Conservation (phyloP, 1,284 basidiomycete species). For the Trametes hirsuta region DNA sequence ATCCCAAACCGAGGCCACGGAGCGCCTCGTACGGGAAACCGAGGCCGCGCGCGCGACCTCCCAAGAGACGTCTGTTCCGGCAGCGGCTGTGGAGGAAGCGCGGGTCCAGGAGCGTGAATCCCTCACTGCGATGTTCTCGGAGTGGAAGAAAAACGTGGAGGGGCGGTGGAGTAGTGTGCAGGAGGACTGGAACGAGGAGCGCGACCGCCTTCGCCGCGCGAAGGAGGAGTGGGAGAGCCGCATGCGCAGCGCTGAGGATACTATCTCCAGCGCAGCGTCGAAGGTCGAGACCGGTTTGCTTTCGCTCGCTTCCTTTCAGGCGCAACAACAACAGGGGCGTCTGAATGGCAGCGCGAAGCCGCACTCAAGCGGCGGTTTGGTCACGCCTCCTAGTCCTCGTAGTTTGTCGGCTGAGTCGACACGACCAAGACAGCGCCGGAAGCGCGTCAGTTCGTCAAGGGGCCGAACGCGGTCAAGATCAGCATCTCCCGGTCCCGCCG, state of each 20-base stretch:
- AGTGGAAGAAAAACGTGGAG: constrained; percentile 77
- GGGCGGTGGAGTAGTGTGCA: constrained; percentile 78
- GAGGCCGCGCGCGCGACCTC: constrained; percentile 41
- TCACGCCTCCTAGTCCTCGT: constrained; percentile 74
- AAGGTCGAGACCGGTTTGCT: constrained; percentile 53
- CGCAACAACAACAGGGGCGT: constrained; percentile 39
- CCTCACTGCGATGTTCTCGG: constrained; percentile 55
- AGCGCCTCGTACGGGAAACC: constrained; percentile 46
- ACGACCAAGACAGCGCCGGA: constrained; percentile 35
- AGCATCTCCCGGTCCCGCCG: constrained; percentile 33
- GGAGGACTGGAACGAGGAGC: constrained; percentile 83
- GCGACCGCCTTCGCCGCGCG: constrained; percentile 74
- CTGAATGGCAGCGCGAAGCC: constrained; percentile 50
- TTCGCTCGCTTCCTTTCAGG: constrained; percentile 39
- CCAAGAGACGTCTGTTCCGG: constrained; percentile 16
- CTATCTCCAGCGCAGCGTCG: constrained; percentile 39
- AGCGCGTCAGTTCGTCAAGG: constrained; percentile 35
- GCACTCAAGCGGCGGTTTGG: constrained; percentile 50
- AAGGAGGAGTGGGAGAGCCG: constrained; percentile 83
- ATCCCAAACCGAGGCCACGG: constrained; percentile 46
- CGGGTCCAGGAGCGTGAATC: constrained; percentile 45
- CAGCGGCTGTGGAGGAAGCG: constrained; percentile 31
- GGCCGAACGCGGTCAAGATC: constrained; percentile 39
- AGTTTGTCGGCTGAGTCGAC: constrained; percentile 65
- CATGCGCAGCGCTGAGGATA: constrained; percentile 45